Evolutionary conservation across 352 stramenopile species (phyloP), one percentile per base, ranked within the genome.

Genomic region (Phytophthora constricta): DNA sequence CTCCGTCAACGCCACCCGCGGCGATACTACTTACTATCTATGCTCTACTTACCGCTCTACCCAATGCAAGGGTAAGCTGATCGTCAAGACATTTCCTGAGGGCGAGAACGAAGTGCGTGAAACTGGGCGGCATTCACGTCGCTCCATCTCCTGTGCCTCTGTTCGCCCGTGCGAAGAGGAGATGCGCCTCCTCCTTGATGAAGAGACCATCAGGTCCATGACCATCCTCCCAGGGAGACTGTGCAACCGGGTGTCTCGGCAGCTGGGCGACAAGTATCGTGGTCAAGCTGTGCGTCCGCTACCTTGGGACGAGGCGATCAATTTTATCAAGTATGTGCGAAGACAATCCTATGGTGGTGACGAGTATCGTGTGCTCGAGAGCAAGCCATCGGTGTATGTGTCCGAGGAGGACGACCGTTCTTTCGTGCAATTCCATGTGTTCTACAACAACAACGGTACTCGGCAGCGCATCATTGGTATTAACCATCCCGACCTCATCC

Each of bases 371-470:
- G 16, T 42, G 41, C 26, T 51, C 17, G 26, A 60, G 53, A 51
- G 16, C 17, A 1, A 13, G n/a, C 53, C 53, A 17, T 22, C 39
- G 17, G 53, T 11, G 31, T 37, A 11, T 11, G 31, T 37, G 11
- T 60, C 31, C 11, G 31, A 37, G 31, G 37, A 45, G 10, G 54
- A 62, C 11, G 28, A 62, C 10, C 54, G 28, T n/a, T 62, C 54
- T 9, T 62, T 62, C 16, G 19, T 62, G 0, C 43, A 54, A 3
- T 62, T 62, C 42, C 45, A 53, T 20, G 26, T 47, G 4, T 53
- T 54, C 9, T 37, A 47, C 11, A 19, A 54, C 27, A 48, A 62
- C 14, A 2, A 9, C 5, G 42, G 41, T 14, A 53, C 53, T 41
- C 0, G 43, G n/a, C 54, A 62, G 28, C 28, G 54, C 23, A 26